These are phyloP conservation scores for Zygosaccharomyces bailii DNA, from an alignment of 805 yeast genomes.

Conservation along the genomic window DNA sequence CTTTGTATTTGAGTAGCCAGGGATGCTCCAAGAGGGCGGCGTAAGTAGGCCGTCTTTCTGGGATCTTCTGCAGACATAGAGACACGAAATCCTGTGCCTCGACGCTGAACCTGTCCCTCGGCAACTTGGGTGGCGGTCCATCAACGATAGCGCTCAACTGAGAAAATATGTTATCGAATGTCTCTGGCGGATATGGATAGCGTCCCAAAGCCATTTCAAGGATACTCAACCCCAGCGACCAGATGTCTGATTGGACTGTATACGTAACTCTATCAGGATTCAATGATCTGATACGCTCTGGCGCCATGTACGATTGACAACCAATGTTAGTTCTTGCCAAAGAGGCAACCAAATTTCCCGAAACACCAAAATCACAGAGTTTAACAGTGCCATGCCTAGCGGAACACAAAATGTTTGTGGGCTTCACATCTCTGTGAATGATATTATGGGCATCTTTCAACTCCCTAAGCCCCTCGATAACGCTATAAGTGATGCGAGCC, in stretches of 20 bases:
- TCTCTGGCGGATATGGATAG: constrained; percentile 96
- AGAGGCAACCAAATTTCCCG: constrained; percentile 92
- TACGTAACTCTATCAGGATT: constrained; percentile 76
- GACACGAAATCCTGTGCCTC: constrained; percentile 81
- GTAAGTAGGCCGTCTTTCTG: constrained; percentile 78
- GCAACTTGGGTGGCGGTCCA: constrained; percentile 84
- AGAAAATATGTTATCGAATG: constrained; percentile 82
- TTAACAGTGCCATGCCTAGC: constrained; percentile 77
- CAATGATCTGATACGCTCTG: constrained; percentile 80
- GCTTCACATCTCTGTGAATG: constrained; percentile 95
- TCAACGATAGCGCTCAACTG: constrained; percentile 96
- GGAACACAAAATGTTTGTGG: constrained; percentile 85
- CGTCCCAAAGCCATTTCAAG: constrained; percentile 86
- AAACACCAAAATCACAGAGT: constrained; percentile 93
- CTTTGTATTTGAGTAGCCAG: constrained; percentile 63
- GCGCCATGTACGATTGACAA: constrained; percentile 98
- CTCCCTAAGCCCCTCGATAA: constrained; percentile 74
- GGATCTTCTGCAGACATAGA: constrained; percentile 73
- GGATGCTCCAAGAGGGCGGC: constrained; percentile 72
- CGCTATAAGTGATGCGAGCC: constrained; percentile 75
- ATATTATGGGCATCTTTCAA: constrained; percentile 88
- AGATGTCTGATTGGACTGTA: constrained; percentile 90
- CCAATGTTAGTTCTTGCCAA: constrained; percentile 95
- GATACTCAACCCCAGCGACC: constrained; percentile 88
- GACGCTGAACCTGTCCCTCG: constrained; percentile 56